These are phyloP conservation scores for Oryza glumipatula DNA, from an alignment of 176 grass and related monocot species.

Conservation along the genomic window DNA sequence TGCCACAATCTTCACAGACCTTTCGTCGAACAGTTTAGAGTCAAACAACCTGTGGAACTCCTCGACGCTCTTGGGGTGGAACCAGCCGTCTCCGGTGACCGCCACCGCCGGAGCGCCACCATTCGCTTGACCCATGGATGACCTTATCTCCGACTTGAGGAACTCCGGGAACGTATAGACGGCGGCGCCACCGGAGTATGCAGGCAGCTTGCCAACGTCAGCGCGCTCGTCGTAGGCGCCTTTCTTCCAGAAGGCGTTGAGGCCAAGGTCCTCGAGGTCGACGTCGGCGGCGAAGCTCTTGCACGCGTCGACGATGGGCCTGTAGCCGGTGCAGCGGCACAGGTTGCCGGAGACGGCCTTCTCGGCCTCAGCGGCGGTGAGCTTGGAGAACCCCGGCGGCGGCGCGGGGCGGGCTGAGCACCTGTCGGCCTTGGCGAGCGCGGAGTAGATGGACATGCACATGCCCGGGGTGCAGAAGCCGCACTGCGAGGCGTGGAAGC, in stretches of 20 bases:
- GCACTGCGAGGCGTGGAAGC: slow-evolving; percentile 92
- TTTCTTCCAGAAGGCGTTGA: slow-evolving; percentile 86
- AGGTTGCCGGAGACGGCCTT: slow-evolving; percentile 76
- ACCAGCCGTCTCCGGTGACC: slow-evolving; percentile 42
- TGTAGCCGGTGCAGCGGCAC: slow-evolving; percentile 79
- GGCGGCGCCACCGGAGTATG: slow-evolving; percentile 27
- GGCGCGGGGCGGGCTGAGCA: slow-evolving; percentile 11
- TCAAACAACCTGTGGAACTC: slow-evolving; percentile 59
- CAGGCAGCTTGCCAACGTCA: slow-evolving; percentile 42
- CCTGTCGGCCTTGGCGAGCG: slow-evolving; percentile 73
- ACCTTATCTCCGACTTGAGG: slow-evolving; percentile 78
- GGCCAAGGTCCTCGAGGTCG: slow-evolving; percentile 85
- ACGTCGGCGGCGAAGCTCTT: slow-evolving; percentile 81
- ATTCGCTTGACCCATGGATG: not conserved
- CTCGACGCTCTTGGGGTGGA: slow-evolving; percentile 55
- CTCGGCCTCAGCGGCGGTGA: slow-evolving; percentile 68
- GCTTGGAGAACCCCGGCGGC: slow-evolving; percentile 63
- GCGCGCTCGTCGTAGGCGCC: slow-evolving; percentile 30
- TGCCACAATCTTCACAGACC: slow-evolving; percentile 63
- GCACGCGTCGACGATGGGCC: slow-evolving; percentile 78
- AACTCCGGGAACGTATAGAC: slow-evolving; percentile 75
- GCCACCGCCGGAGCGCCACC: not conserved
- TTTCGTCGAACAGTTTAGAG: slow-evolving; percentile 41
- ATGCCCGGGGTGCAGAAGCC: slow-evolving; percentile 94
- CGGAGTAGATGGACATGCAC: slow-evolving; percentile 90